These are phyloP conservation scores for Colletotrichum sp. DNA, from an alignment of 2,329 filamentous ascomycete species.

Conservation along the genomic window DNA sequence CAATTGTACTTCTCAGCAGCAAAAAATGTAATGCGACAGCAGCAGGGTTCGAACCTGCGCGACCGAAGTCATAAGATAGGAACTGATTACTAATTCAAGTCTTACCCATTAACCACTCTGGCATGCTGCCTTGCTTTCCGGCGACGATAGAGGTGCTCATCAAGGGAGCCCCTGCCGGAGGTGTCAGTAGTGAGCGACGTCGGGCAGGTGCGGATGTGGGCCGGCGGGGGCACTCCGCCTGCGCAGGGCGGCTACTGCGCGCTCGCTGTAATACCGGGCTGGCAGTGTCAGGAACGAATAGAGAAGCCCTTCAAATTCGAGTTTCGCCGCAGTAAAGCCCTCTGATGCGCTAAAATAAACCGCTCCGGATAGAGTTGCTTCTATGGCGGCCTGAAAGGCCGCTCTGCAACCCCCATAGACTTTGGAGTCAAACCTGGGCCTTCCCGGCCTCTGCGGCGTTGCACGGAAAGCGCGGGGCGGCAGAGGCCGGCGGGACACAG, in stretches of 20 bases:
- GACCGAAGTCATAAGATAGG: slow-evolving; percentile 19
- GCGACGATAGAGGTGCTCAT: rapidly evolving
- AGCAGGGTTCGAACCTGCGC: slow-evolving; percentile 23
- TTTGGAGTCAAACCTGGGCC: neutral
- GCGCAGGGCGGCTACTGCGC: neutral
- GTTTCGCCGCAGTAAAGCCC: neutral
- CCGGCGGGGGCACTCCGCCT: neutral
- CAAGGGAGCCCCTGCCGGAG: neutral
- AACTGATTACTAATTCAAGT: slow-evolving; percentile 6
- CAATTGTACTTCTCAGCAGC: neutral
- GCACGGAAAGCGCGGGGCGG: neutral
- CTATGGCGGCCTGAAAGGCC: neutral
- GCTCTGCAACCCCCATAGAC: neutral
- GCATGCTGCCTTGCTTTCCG: slow-evolving; percentile 8
- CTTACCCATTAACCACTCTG: slow-evolving; percentile 21
- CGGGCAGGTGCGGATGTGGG: neutral
- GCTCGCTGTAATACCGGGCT: neutral
- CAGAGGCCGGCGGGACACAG: neutral
- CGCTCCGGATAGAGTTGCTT: neutral
- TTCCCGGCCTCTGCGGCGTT: neutral
- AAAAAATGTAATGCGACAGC: neutral
- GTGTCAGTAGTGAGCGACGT: neutral
- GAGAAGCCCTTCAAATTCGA: neutral
- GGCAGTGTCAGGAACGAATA: neutral
- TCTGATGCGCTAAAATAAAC: neutral